A percentile compares a stretch with the other conserved stretches of the same genome.
phyloP scores from a whole-genome alignment of 2,329 filamentous ascomycete species.

The Fusarium euwallaceae region DNA sequence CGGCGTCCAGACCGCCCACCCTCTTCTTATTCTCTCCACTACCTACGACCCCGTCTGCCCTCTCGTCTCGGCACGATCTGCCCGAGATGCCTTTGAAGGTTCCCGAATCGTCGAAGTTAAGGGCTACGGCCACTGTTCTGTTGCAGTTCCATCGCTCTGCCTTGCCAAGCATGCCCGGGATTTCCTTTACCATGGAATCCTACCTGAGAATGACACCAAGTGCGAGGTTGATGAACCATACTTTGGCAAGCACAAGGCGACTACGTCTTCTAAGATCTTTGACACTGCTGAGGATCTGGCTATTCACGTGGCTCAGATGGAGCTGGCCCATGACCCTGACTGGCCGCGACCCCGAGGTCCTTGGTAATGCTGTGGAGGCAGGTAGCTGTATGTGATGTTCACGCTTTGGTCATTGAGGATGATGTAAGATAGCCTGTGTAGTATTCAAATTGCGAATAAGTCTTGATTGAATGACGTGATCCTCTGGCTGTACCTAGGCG shows the following conservation, averaged over 20 bases:
- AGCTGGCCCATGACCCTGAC: conserved; percentile 26
- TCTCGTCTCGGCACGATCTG: conserved; percentile 53
- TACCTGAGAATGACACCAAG: conserved; percentile 52
- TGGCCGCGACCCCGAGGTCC: conserved; percentile 20
- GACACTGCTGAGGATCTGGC: conserved; percentile 29
- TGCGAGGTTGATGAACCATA: conserved; percentile 57
- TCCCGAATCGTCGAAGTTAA: conserved; percentile 57
- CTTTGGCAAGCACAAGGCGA: conserved; percentile 44
- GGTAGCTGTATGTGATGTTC: neutral
- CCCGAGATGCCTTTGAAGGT: conserved; percentile 52
- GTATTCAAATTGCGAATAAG: neutral
- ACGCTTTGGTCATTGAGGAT: too few species aligned
- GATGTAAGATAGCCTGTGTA: neutral
- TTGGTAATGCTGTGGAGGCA: neutral
- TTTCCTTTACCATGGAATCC: conserved; percentile 54
- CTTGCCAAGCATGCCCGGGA: conserved; percentile 51
- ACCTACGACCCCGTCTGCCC: conserved; percentile 65
- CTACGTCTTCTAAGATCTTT: neutral
- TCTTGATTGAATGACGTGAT: neutral
- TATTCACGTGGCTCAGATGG: conserved; percentile 36
- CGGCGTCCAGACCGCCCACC: conserved; percentile 51
- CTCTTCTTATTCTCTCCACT: conserved; percentile 50
- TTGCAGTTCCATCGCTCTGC: conserved; percentile 55
- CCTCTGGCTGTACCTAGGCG: neutral
- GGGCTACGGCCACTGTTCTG: conserved; percentile 59